Base-by-base conservation (phyloP, 1,284 basidiomycete genomes). In the Pseudozyma pruni region DNA sequence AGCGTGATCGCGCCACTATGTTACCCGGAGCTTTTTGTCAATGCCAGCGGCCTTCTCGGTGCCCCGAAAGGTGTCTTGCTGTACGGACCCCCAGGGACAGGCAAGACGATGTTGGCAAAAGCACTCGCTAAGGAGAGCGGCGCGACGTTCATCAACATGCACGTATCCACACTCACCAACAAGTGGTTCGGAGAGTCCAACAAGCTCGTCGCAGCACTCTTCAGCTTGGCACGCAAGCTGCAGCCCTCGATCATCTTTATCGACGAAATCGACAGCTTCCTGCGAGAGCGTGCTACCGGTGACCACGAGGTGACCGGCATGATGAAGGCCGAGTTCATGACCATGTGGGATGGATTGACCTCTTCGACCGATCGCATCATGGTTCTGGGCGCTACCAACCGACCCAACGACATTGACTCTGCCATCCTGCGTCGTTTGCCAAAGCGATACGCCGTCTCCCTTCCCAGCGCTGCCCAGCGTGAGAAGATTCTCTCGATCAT, bases 251-350 rank as follows among this genome's bases (percentile, higher is more conserved):
- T 91, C 79, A 89, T 91, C 63, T 91, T 91, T 82, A 90, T 91
- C 77, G 90, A 91, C 81, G 90, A 91, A 83, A 91, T 91, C 59
- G 90, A 91, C 81, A 92, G 91, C 8, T 93, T 99, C 83, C 85
- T 98, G 83, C 86, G 95, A 54, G 93, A 97, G 83, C 86, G 96
- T 64, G 85, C 85, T 11, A 88, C 89, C 50, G 90, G 90, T 11
- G 96, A 98, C 79, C 96, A 99, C 83, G 96, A 98, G 80, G 95
- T 94, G 42, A 98, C 94, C 23, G 93, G 90, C 6, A 98, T 98
- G 94, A 96, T 98, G 89, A 98, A 99, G 85, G 95, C 95, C 1
- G 95, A 99, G 81, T 98, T 98, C 83, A 97, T 98, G 94, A 96
- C 93, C 89, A 86, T 97, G 33, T 98, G 96, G 96, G 96, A 99